Conservation (phyloP, 1,284 basidiomycete genomes). For the Fomes fomentarius region DNA sequence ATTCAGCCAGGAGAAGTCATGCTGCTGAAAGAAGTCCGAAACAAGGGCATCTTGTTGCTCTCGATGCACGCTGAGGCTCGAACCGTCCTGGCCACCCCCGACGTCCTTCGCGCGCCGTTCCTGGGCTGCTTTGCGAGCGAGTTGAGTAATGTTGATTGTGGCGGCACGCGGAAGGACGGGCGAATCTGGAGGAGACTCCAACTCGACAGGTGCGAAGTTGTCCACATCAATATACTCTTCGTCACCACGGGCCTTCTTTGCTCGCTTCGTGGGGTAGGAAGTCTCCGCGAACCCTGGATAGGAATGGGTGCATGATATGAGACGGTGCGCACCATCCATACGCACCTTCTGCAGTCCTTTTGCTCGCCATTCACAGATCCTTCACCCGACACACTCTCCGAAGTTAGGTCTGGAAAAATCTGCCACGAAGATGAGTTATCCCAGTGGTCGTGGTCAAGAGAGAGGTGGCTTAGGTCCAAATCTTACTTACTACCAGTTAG, state of each 20-base stretch:
- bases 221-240: conserved; percentile 59
- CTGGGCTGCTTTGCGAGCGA: conserved; percentile 75
- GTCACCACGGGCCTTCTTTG: conserved; percentile 48
- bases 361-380: conserved; percentile 40
- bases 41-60: conserved; percentile 73
- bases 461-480: too few species aligned
- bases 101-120: conserved; percentile 47
- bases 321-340: not conserved
- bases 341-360: conserved; percentile 55
- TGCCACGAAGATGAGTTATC: too few species aligned
- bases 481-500: too few species aligned
- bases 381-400: too few species aligned
- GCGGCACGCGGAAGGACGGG: conserved; percentile 66
- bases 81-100: conserved; percentile 33
- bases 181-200: conserved; percentile 53
- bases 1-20: conserved; percentile 84
- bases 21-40: conserved; percentile 78
- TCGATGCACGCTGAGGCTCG: conserved; percentile 52
- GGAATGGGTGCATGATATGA: too few species aligned
- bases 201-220: conserved; percentile 52
- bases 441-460: not conserved
- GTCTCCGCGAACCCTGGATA: conserved; percentile 38
- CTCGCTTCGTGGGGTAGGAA: conserved; percentile 53
- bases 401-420: too few species aligned
- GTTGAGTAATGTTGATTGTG: conserved; percentile 81